Base-by-base conservation (phyloP, 139 green algal species). In the Chlorella sp. region DNA sequence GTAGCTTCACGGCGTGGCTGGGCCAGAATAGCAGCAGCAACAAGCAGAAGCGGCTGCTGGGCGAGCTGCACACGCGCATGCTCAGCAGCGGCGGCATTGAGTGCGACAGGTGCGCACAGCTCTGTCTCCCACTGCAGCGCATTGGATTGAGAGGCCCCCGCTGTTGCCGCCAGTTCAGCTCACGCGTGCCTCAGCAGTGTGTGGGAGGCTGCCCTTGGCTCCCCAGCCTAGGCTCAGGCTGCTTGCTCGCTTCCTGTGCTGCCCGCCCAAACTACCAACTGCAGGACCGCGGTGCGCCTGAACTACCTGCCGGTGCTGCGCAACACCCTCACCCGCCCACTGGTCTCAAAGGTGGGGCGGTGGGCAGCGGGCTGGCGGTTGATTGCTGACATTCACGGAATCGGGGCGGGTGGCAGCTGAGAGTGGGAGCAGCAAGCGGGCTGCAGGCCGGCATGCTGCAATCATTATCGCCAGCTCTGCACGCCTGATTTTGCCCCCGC, bases 41-140 rank as follows among this genome's bases (percentile, higher is more conserved):
- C 85, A 99, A 99, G 95, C 94, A 98, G 88, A 81, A 86, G 58
- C 94, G 97, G 34, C 88, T 99, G 81, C 90, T 99, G 81, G 89
- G 91, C 0, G 96, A 98, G 89, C 87, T 99, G 81, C 92, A 95
- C 85, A 95, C 91, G 44, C 94, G 93, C 85, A 93, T 99, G 92
- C 67, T 89, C 22, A 89, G 90, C 64, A 92, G 87, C 34, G 88
- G 84, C 28, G 78, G 80, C n/a, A 60, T 90, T 28, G 46, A 83
- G 51, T 80, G 75, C 51, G 84, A 93, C 86, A 87, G 88, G 81
- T 78, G 76, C 0, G 75, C 3, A 22, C 30, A 8, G 46, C 46
- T 26, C n/a, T n/a, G n/a, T n/a, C n/a, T n/a, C n/a, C n/a, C n/a
- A n/a, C n/a, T n/a, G n/a, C n/a, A n/a, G n/a, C n/a, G n/a, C n/a